A percentile compares a stretch with the other conserved stretches of the same genome.
phyloP scores from a whole-genome alignment of 2,329 filamentous ascomycete species.

The Botrytis cinerea region DNA sequence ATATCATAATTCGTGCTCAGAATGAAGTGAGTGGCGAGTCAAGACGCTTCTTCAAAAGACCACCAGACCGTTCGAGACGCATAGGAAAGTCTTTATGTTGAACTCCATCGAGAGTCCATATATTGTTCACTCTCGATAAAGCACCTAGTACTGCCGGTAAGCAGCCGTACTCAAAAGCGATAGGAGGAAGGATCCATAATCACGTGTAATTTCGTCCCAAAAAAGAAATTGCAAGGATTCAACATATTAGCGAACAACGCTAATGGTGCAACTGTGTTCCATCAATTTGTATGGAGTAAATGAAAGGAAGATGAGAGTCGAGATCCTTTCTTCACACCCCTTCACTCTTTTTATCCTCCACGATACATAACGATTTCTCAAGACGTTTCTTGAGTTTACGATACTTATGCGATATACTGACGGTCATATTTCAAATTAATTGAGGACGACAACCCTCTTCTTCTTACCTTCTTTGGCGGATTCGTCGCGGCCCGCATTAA shows the following conservation, averaged over 20 bases:
- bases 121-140: not conserved
- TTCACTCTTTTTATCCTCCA: constrained; percentile 19
- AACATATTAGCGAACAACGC: constrained; percentile 8
- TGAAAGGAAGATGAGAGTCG: constrained; percentile 9
- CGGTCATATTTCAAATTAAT: not conserved
- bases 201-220: constrained; percentile 13
- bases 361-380: not conserved
- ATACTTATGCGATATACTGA: constrained; percentile 1
- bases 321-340: constrained; percentile 18
- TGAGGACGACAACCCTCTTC: not conserved
- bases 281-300: constrained; percentile 18
- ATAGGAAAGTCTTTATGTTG: too few species aligned
- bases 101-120: not conserved
- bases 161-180: not conserved
- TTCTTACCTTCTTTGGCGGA: constrained; percentile 30
- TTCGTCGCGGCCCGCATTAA: constrained; percentile 29
- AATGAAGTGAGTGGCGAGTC: too few species aligned
- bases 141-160: not conserved
- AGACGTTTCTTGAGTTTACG: not conserved
- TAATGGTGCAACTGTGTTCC: constrained; percentile 24
- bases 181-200: not conserved
- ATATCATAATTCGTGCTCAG: not conserved
- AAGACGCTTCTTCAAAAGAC: not conserved
- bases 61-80: too few species aligned
- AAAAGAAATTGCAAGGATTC: constrained; percentile 14